These are phyloP conservation scores for Saccharomyces pastorianus DNA, from an alignment of 1,139 yeast genomes.

Conservation along the genomic window DNA sequence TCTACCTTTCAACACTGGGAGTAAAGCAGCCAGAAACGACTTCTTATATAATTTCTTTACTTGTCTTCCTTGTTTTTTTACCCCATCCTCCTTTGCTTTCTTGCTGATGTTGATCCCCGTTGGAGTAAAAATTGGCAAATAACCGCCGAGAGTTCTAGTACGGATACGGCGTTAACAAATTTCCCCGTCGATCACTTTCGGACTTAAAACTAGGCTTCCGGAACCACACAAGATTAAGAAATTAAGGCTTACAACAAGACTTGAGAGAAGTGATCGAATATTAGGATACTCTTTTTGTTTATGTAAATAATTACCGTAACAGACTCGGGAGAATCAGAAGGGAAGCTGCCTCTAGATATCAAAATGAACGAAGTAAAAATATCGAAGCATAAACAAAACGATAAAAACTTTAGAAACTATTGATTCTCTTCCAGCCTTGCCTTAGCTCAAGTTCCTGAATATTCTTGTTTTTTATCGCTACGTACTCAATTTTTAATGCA, in stretches of 20 bases:
- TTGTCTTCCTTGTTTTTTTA: not conserved
- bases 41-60: not conserved
- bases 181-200: not conserved
- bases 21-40: not conserved
- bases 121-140: not conserved
- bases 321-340: not conserved
- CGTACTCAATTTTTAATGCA: too few species aligned
- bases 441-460: too few species aligned
- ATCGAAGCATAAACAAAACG: too few species aligned
- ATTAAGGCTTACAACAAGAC: not conserved
- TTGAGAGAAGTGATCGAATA: not conserved
- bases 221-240: not conserved
- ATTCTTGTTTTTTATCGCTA: too few species aligned
- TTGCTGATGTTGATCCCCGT: not conserved
- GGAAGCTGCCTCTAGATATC: too few species aligned
- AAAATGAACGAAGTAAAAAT: too few species aligned
- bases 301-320: not conserved
- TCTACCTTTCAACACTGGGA: not conserved
- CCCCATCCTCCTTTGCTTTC: not conserved
- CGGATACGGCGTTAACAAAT: not conserved
- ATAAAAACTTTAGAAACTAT: too few species aligned
- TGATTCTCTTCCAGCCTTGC: too few species aligned
- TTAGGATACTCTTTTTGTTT: not conserved
- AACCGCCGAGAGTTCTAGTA: not conserved
- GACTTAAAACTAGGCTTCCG: not conserved